phyloP scores from a whole-genome alignment of 306 rosid genomes.

The Sophora flavescens region DNA sequence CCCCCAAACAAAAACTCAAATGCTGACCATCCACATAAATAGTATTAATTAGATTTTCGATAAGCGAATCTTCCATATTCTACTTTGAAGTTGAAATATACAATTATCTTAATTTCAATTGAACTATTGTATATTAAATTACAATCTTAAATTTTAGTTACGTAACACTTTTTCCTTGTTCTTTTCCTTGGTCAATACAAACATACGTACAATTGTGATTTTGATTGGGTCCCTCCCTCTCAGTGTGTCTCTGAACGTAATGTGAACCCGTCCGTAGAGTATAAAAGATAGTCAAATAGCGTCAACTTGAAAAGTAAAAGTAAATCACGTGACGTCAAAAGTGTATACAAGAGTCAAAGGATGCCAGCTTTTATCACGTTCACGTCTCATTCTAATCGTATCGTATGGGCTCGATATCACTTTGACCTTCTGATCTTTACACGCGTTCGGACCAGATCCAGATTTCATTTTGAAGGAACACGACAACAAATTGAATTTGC shows the following conservation, averaged over 20 bases:
- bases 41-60: no score
- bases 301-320: constrained; percentile 36
- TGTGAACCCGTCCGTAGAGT: neutral
- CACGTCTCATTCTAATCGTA: neutral
- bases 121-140: no score
- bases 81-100: no score
- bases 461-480: neutral
- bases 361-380: constrained; percentile 41
- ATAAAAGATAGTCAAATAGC: constrained; percentile 1
- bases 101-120: no score
- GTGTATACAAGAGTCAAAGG: constrained; percentile 34
- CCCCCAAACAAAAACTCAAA: no score
- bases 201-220: no score
- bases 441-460: neutral
- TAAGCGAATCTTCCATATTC: no score
- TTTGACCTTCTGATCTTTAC: neutral
- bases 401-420: neutral
- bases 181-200: no score
- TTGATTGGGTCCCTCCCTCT: neutral
- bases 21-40: no score
- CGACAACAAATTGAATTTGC: neutral
- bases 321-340: constrained; percentile 44
- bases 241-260: neutral
- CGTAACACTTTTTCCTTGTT: no score
- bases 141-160: no score